A percentile compares a stretch with the other conserved stretches of the same genome.
Conservation (phyloP, 2,329 filamentous ascomycete genomes). For the Neonectria hederae region DNA sequence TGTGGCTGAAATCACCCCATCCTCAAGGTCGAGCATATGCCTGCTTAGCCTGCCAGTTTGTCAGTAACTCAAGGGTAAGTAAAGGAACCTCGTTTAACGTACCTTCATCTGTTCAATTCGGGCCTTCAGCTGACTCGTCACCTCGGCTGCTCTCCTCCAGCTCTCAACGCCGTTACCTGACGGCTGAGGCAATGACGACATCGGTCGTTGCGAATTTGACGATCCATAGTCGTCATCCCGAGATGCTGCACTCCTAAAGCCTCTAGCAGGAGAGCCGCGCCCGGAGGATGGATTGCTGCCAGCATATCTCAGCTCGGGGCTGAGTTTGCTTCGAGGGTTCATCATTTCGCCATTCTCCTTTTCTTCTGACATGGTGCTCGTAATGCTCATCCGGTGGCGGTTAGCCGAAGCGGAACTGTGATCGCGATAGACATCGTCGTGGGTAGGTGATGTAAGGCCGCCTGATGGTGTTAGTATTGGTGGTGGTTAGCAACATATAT, state of each 20-base stretch:
- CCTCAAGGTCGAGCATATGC: conserved; percentile 56
- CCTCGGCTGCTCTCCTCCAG: conserved; percentile 96
- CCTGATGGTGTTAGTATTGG: conserved; percentile 22
- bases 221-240: conserved; percentile 48
- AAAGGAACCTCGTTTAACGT: conserved; percentile 29
- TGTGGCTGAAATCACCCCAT: conserved; percentile 1
- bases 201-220: conserved; percentile 45
- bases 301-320: conserved; percentile 63
- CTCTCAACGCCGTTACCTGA: conserved; percentile 69
- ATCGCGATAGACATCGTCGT: conserved; percentile 71
- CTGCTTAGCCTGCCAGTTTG: conserved; percentile 56
- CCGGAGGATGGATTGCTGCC: conserved; percentile 63
- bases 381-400: conserved; percentile 68
- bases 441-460: conserved; percentile 60
- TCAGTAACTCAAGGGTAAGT: conserved; percentile 10
- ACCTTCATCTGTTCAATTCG: conserved; percentile 99
- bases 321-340: conserved; percentile 62
- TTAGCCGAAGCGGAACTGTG: conserved; percentile 51
- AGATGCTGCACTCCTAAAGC: conserved; percentile 55
- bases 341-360: conserved; percentile 74
- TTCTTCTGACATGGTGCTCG: conserved; percentile 76
- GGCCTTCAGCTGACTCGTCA: conserved; percentile 96
- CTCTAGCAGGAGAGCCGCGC: conserved; percentile 67
- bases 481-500: background rate
- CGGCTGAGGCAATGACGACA: conserved; percentile 49